Conservation (phyloP, 2,329 filamentous ascomycete species). For the Cercospora sesami region DNA sequence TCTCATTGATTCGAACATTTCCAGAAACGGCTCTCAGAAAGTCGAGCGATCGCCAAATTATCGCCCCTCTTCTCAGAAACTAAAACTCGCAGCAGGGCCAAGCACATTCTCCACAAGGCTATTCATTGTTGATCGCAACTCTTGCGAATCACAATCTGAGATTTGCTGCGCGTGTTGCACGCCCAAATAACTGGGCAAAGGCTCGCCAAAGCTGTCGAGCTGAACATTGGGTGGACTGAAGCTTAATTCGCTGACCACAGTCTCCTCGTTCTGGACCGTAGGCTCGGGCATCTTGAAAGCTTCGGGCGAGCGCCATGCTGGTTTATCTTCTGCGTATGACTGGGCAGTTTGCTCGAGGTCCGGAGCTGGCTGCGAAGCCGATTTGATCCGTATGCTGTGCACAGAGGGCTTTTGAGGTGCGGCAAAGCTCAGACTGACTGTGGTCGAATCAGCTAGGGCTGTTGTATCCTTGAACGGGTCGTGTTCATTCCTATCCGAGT, state of each 20-base stretch:
- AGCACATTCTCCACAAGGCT: slow-evolving; percentile 14
- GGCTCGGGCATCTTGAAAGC: background rate
- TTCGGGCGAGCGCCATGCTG: background rate
- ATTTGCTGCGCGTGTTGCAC: background rate
- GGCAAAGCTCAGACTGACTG: slow-evolving; percentile 7
- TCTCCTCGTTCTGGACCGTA: background rate
- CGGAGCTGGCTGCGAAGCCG: background rate
- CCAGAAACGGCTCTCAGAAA: background rate
- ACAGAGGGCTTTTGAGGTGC: background rate
- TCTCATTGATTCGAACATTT: background rate
- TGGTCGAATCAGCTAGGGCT: background rate
- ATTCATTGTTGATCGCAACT: slow-evolving; percentile 13
- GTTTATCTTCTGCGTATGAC: background rate
- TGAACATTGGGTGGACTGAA: slow-evolving; percentile 12
- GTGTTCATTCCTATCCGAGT: background rate
- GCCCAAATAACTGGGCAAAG: slow-evolving; percentile 9
- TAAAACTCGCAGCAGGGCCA: slow-evolving; percentile 13
- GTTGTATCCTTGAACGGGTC: background rate
- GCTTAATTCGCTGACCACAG: slow-evolving; percentile 1
- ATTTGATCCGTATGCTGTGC: background rate
- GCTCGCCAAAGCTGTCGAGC: slow-evolving; percentile 1
- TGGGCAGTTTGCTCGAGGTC: background rate
- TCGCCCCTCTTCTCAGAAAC: slow-evolving; percentile 7
- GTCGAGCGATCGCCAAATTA: background rate
- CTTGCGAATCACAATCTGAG: slow-evolving; percentile 16